Conservation (phyloP, 2,329 filamentous ascomycete genomes). For the Colletotrichum echinochloae region DNA sequence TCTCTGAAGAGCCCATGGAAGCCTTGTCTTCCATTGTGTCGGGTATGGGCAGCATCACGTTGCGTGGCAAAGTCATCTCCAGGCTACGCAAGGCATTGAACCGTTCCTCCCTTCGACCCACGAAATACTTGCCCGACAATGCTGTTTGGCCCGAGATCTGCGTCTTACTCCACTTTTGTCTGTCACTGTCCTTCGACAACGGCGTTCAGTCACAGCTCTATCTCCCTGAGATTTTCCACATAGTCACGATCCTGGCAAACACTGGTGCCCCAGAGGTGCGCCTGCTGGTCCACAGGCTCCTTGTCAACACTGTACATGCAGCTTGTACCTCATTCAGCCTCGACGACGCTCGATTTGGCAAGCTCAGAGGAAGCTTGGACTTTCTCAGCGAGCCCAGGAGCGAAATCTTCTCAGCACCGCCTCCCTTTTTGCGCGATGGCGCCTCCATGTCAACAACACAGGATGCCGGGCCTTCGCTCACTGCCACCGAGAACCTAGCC, state of each 20-base stretch:
- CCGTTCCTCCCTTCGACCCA: constrained; percentile 74
- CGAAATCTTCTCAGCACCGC: constrained; percentile 67
- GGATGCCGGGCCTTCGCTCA: constrained; percentile 63
- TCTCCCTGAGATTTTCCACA: constrained; percentile 76
- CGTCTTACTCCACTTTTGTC: constrained; percentile 73
- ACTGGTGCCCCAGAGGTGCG: constrained; percentile 70
- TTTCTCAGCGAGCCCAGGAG: constrained; percentile 70
- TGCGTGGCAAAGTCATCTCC: constrained; percentile 74
- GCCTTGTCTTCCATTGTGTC: constrained; percentile 72
- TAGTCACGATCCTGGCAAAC: constrained; percentile 78
- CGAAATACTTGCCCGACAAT: constrained; percentile 73
- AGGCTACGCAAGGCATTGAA: constrained; percentile 75
- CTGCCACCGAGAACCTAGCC: constrained; percentile 71
- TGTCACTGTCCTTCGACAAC: constrained; percentile 75
- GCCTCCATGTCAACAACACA: constrained; percentile 66
- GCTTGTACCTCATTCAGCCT: constrained; percentile 74
- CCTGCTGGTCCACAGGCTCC: constrained; percentile 69
- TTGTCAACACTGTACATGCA: constrained; percentile 76
- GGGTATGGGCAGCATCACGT: constrained; percentile 73
- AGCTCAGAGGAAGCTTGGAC: constrained; percentile 67
- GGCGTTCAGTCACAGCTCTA: constrained; percentile 76
- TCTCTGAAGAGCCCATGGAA: constrained; percentile 70
- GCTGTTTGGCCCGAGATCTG: constrained; percentile 78
- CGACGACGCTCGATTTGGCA: constrained; percentile 68
- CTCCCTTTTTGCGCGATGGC: constrained; percentile 61